phyloP scores from a whole-genome alignment of 2,329 filamentous ascomycete genomes.

The Orbilia ellipsospora region DNA sequence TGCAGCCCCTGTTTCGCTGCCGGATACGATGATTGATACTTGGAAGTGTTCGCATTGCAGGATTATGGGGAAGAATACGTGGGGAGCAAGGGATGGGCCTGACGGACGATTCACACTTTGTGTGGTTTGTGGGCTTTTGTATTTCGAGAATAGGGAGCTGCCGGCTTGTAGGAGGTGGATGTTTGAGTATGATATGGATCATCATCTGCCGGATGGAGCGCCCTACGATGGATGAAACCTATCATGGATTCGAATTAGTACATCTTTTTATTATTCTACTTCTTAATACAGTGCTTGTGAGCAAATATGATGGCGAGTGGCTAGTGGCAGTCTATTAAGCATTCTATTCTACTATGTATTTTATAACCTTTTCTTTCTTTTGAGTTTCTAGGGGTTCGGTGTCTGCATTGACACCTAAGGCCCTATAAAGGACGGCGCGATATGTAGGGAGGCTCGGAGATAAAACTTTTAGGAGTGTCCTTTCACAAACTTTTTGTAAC shows the following conservation, averaged over 20 bases:
- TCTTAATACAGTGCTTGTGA: neutral
- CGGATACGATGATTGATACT: constrained; percentile 79
- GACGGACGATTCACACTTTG: constrained; percentile 66
- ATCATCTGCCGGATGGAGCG: constrained; percentile 1
- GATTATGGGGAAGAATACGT: constrained; percentile 89
- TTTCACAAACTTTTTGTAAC: too few species aligned
- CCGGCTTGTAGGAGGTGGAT: constrained; percentile 32
- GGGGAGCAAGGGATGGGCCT: constrained; percentile 94
- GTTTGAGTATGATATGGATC: constrained; percentile 15
- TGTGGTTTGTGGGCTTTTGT: constrained; percentile 34
- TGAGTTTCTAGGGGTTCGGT: too few species aligned
- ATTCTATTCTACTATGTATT: too few species aligned
- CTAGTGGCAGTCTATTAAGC: too few species aligned
- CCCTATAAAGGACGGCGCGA: too few species aligned
- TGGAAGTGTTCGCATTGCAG: constrained; percentile 92
- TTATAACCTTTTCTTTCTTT: neutral
- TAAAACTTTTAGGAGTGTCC: too few species aligned
- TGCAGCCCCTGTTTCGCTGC: constrained; percentile 69
- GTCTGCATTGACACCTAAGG: too few species aligned
- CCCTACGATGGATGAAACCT: neutral
- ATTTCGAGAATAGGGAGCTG: constrained; percentile 29
- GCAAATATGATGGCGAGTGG: too few species aligned
- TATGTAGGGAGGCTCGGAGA: too few species aligned
- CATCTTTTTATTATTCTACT: neutral
- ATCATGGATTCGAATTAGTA: neutral